phyloP scores from a whole-genome alignment of 805 yeast species.

The Sugiyamaella lignohabitans region DNA sequence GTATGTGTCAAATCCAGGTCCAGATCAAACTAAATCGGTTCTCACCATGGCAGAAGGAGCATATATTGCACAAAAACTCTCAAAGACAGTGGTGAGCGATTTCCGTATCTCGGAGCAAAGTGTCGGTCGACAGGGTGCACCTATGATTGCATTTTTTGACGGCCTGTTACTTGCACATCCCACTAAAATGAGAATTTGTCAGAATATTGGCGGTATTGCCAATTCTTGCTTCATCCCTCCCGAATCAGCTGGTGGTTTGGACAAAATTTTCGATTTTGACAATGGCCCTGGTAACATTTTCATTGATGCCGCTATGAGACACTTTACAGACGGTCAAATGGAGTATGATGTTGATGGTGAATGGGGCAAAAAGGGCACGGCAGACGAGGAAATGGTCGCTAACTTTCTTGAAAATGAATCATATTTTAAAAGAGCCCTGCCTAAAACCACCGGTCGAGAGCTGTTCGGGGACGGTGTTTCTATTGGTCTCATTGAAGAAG shows the following conservation, averaged over 20 bases:
- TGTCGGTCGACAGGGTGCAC: slow-evolving; percentile 30
- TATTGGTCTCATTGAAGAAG: slow-evolving; percentile 13
- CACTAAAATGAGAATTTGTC: slow-evolving; percentile 23
- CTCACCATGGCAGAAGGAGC: slow-evolving; percentile 26
- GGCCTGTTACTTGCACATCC: slow-evolving; percentile 23
- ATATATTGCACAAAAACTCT: slow-evolving; percentile 18
- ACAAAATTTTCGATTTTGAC: slow-evolving; percentile 25
- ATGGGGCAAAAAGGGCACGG: slow-evolving; percentile 24
- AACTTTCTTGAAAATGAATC: slow-evolving; percentile 17
- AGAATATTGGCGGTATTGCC: slow-evolving; percentile 29
- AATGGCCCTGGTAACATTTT: slow-evolving; percentile 29
- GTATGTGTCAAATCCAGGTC: slow-evolving; percentile 21
- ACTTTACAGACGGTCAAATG: slow-evolving; percentile 21
- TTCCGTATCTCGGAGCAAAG: slow-evolving; percentile 26
- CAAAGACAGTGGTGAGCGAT: slow-evolving; percentile 24
- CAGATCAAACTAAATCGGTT: slow-evolving; percentile 19
- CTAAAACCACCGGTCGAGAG: slow-evolving; percentile 29
- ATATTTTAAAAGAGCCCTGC: slow-evolving; percentile 22
- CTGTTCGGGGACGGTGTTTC: slow-evolving; percentile 26
- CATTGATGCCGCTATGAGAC: slow-evolving; percentile 28
- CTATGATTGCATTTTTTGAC: slow-evolving; percentile 27
- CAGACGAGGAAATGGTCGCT: slow-evolving; percentile 23
- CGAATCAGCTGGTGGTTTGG: slow-evolving; percentile 24
- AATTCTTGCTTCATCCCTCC: slow-evolving; percentile 26
- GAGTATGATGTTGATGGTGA: slow-evolving; percentile 26